Evolutionary conservation across 495 filamentous ascomycete genomes (phyloP).

Genomic region (Bacidia rubella): DNA sequence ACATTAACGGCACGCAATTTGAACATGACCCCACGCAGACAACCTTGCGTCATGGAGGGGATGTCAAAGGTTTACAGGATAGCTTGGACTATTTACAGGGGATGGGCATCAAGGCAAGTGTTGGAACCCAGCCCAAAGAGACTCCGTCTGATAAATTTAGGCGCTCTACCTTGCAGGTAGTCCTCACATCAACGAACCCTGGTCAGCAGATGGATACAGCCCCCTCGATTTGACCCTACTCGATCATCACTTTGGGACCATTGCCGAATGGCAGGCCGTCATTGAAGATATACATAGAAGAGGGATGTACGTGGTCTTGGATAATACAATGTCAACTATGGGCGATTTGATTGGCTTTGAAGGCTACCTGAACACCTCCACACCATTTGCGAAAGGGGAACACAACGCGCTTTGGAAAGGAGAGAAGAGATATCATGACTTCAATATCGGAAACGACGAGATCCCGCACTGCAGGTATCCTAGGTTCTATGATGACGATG

Average conservation of each 20-base stretch:
- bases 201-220: constrained; percentile 54
- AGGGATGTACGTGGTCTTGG: constrained; percentile 59
- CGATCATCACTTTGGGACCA: constrained; percentile 54
- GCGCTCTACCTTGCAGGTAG: constrained; percentile 58
- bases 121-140: background rate
- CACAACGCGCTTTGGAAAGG: constrained; percentile 48
- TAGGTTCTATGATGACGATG: constrained; percentile 53
- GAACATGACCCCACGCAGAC: constrained; percentile 57
- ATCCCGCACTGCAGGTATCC: constrained; percentile 49
- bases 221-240: constrained; percentile 58
- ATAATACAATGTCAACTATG: constrained; percentile 61
- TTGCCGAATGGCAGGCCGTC: constrained; percentile 48
- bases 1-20: constrained; percentile 53
- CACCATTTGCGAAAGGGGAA: constrained; percentile 44
- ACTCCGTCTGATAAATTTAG: constrained; percentile 22
- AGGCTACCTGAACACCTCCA: constrained; percentile 50
- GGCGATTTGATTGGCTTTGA: constrained; percentile 57
- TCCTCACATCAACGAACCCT: constrained; percentile 58
- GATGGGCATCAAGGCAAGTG: constrained; percentile 53
- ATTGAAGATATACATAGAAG: constrained; percentile 51
- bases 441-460: constrained; percentile 43
- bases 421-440: constrained; percentile 48
- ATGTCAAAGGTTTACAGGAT: constrained; percentile 49
- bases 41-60: constrained; percentile 64
- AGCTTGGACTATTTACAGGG: constrained; percentile 63